Conservation (phyloP, 1,284 basidiomycete species). For the Phlebopus sp. region DNA sequence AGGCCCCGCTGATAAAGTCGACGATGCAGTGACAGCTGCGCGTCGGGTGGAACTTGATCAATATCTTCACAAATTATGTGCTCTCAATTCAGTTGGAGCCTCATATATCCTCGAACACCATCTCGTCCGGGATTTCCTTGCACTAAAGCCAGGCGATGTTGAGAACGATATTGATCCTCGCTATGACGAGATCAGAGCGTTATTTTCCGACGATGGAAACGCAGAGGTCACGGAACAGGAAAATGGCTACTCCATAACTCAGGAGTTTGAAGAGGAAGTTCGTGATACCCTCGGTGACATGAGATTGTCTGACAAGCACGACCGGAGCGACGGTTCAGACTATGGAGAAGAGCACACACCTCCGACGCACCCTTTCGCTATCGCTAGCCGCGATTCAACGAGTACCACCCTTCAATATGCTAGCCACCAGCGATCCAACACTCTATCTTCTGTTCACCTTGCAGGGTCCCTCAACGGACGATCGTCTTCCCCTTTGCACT, state of each 20-base stretch:
- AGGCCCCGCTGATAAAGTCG: conserved; percentile 82
- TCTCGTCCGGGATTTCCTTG: conserved; percentile 83
- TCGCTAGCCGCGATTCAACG: conserved; percentile 6
- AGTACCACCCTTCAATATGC: conserved; percentile 35
- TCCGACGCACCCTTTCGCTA: conserved; percentile 12
- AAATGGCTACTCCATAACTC: conserved; percentile 26
- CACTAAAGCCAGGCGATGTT: conserved; percentile 86
- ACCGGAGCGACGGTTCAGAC: conserved; percentile 53
- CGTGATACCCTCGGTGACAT: conserved; percentile 47
- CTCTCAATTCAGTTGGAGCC: conserved; percentile 59
- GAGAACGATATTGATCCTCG: conserved; percentile 63
- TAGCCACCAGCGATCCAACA: conserved; percentile 49
- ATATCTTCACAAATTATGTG: conserved; percentile 82
- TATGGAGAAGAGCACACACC: conserved; percentile 58
- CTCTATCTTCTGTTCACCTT: conserved; percentile 41
- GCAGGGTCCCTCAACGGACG: conserved; percentile 20
- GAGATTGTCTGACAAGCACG: conserved; percentile 40
- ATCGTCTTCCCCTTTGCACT: conserved; percentile 32
- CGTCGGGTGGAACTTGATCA: conserved; percentile 84
- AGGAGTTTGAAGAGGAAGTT: conserved; percentile 39
- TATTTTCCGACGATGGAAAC: conserved; percentile 43
- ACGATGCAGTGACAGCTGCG: conserved; percentile 82
- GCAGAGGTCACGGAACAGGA: conserved; percentile 29
- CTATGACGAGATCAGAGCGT: conserved; percentile 51
- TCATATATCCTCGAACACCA: conserved; percentile 82